Evolutionary conservation across 345 rosid species (phyloP), one percentile per base, ranked within the genome.

Genomic region (Kandelia obovata): DNA sequence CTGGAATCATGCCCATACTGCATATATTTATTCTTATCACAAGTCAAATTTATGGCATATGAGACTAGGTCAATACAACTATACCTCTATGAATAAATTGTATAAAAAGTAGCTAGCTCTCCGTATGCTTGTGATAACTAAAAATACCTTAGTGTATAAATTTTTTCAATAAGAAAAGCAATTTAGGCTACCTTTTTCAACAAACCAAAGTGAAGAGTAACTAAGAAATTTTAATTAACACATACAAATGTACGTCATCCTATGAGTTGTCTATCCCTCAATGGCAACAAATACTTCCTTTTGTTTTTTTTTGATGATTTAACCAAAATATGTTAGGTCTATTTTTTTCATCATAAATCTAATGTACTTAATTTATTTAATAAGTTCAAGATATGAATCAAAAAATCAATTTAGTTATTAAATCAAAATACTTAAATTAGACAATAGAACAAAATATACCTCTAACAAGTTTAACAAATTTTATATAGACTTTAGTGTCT

Each of bases 221-320:
- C 6, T 2, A 0, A 70, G 34, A 25, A 23, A 32, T 61, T 75
- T 8, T 28, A 58, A 7, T 34, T 69, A 16, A 13, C 34, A 5
- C 74, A 69, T 34, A 9, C 35, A 27, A 26, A 75, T 25, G 26
- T 27, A 64, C 0, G 39, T 60, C 47, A 62, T 53, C 8, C 69
- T 7, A 53, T 43, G 27, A 52, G 2, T 1, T 30, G n/a, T 34
- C 11, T 27, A 16, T 61, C 58, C 7, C 28, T 68, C 0, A 62
- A 20, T 53, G 65, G 53, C 6, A 68, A 23, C 27, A 37, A n/a
- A 26, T 75, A 68, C 15, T 75, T 55, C n/a, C 4, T 75, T 2
- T 20, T 20, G 1, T 21, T 21, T 21, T 62, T 75, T 8, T 58
- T 30, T 27, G 35, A 69, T 69, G 69, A 75, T 55, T 64, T 17